Conservation (phyloP, 2,329 filamentous ascomycete species). For the Colletotrichum sp. region DNA sequence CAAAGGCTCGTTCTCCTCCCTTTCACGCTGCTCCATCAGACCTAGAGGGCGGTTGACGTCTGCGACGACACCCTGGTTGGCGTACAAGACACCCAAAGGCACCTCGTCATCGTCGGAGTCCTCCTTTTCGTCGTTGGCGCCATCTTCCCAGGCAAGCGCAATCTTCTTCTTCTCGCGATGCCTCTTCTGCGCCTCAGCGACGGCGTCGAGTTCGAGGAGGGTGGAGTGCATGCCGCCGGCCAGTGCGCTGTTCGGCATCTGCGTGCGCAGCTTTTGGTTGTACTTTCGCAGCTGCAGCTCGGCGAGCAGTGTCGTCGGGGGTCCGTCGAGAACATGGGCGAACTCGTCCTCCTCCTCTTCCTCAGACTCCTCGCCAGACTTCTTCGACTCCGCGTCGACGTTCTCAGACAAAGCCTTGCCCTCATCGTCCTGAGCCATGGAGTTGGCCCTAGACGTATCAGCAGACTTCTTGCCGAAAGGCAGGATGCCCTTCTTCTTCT, state of each 20-base stretch:
- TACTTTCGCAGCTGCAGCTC: conserved; percentile 92
- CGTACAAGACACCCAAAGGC: conserved; percentile 82
- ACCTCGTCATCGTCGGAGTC: conserved; percentile 80
- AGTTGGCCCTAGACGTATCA: conserved; percentile 14
- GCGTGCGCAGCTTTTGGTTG: conserved; percentile 81
- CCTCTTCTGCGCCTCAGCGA: conserved; percentile 83
- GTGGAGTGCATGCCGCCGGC: conserved; percentile 90
- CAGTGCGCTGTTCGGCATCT: conserved; percentile 64
- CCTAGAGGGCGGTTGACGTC: conserved; percentile 72
- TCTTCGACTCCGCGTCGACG: conserved; percentile 32
- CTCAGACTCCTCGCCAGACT: conserved; percentile 28
- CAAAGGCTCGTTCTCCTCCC: conserved; percentile 93
- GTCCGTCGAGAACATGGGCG: conserved; percentile 57
- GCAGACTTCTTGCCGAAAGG: conserved; percentile 48
- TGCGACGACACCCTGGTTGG: conserved; percentile 61
- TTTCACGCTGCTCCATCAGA: conserved; percentile 78
- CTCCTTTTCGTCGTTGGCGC: conserved; percentile 47
- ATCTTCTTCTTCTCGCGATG: conserved; percentile 77
- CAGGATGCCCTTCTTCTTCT: conserved; percentile 54
- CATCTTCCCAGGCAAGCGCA: conserved; percentile 89
- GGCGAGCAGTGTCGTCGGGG: conserved; percentile 88
- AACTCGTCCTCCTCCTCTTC: conserved; percentile 39
- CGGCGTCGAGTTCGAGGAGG: conserved; percentile 86
- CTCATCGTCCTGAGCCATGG: conserved; percentile 23
- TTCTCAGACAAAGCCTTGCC: conserved; percentile 27